Percentiles rank a stretch among this genome's conserved stretches.
phyloP scores from a whole-genome alignment of 108 stramenopile species.

The Fragilaria crotonensis region DNA sequence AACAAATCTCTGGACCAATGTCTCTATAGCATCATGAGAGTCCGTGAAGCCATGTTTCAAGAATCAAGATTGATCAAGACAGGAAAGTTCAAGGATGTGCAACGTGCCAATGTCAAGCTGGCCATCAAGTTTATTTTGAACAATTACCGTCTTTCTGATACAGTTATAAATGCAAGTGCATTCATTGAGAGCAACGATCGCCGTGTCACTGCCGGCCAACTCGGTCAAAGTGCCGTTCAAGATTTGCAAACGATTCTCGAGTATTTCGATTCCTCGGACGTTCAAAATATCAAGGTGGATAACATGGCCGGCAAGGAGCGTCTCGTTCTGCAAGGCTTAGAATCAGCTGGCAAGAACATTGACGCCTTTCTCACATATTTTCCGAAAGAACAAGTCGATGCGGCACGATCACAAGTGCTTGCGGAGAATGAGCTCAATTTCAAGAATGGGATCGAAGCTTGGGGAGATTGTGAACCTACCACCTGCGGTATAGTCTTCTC shows the following conservation, averaged over 20 bases:
- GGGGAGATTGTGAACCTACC: conserved; percentile 67
- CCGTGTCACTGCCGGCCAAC: conserved; percentile 46
- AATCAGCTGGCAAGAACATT: conserved; percentile 44
- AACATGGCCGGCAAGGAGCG: conserved; percentile 59
- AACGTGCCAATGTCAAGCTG: conserved; percentile 84
- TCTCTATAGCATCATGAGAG: conserved; percentile 65
- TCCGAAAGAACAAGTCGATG: conserved; percentile 44
- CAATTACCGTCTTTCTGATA: conserved; percentile 73
- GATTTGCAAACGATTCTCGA: conserved; percentile 78
- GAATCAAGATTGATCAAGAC: conserved; percentile 71
- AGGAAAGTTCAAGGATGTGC: conserved; percentile 85
- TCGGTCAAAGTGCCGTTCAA: conserved; percentile 60
- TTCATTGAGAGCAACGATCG: conserved; percentile 34
- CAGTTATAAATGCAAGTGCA: conserved; percentile 55
- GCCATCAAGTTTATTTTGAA: conserved; percentile 81
- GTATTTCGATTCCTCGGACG: conserved; percentile 82
- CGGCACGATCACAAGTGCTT: conserved; percentile 34
- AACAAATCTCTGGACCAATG: conserved; percentile 2
- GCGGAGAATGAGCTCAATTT: conserved; percentile 76
- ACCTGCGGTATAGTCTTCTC: conserved; percentile 18
- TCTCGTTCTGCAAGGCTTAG: conserved; percentile 63
- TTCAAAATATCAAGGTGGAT: conserved; percentile 70
- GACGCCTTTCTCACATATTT: conserved; percentile 75
- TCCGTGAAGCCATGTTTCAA: conserved; percentile 77
- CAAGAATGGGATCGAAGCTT: conserved; percentile 66